Evolutionary conservation across 768 basidiomycete genomes (phyloP), one percentile per base, ranked within the genome.

Genomic region (Boletus pseudopeckii): DNA sequence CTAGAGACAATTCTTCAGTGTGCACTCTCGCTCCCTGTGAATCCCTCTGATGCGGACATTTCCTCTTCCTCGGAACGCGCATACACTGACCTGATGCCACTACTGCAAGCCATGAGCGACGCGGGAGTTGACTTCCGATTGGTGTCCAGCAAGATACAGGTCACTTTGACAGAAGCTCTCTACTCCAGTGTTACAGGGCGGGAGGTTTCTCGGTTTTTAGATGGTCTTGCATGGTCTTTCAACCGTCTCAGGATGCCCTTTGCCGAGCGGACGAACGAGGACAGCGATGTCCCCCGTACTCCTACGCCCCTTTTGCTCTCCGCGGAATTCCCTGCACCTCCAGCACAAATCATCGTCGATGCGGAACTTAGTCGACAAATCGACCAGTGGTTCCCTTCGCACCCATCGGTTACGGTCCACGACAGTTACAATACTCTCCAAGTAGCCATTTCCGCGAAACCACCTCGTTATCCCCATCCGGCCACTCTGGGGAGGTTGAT

Each of bases 401-500:
- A 67, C 43, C 53, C 62, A 11, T 58, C 66, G 2, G 57, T 71
- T 36, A 62, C 71, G 22, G 53, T 74, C 48, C 36, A 63, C 34
- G 61, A 70, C 9, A 83, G 83, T 2, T 90, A 80, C 64, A 58
- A 66, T 4, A 64, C 75, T 8, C 80, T 90, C 64, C 67, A 77
- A 52, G 57, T 66, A 3, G 81, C 77, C 8, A 55, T 81, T n/a
- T 64, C 64, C 10, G 44, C 41, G 3, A 20, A 68, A 26, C 60
- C 64, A 4, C 77, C 79, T 20, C 59, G 76, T 9, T 80, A 79
- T 44, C 86, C 90, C 1, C 65, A 74, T 8, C 74, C 82, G 3
- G 69, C 69, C 13, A 74, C 76, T 7, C 63, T 94, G 26, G 83
- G 80, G 15, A 75, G 77, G 11, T 72, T 97, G 22, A 85, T 95